phyloP scores from a whole-genome alignment of 2,329 filamentous ascomycete species.

The Aschersonia sp. region DNA sequence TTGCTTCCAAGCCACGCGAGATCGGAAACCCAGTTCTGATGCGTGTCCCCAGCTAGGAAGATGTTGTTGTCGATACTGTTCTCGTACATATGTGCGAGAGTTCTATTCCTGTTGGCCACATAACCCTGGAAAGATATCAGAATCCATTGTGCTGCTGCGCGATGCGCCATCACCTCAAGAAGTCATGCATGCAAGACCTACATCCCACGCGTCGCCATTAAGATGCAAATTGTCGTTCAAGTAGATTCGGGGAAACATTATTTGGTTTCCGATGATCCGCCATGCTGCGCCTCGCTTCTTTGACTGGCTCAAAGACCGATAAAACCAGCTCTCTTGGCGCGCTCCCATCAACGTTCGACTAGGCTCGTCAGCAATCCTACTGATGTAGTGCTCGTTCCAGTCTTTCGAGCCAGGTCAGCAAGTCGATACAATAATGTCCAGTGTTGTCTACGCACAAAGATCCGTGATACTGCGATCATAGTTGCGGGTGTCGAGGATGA shows the following conservation, averaged over 20 bases:
- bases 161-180: neutral
- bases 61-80: constrained; percentile 60
- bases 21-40: constrained; percentile 48
- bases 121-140: constrained; percentile 33
- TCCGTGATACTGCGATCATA: constrained; percentile 53
- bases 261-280: constrained; percentile 58
- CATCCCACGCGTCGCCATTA: constrained; percentile 20
- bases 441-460: constrained; percentile 11
- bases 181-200: constrained; percentile 7
- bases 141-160: neutral
- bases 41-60: constrained; percentile 56
- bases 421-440: neutral
- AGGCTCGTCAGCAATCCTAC: constrained; percentile 48
- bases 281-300: constrained; percentile 52
- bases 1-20: constrained; percentile 41
- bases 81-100: constrained; percentile 48
- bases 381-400: constrained; percentile 48
- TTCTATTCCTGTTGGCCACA: constrained; percentile 55
- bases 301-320: constrained; percentile 40
- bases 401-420: constrained; percentile 4
- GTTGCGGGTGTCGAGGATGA: constrained; percentile 55
- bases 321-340: constrained; percentile 64
- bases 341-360: constrained; percentile 56
- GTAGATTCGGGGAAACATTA: constrained; percentile 45
- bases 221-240: constrained; percentile 15